Base-by-base conservation (phyloP, 2,329 filamentous ascomycete genomes). In the Penicillium capsulatum region DNA sequence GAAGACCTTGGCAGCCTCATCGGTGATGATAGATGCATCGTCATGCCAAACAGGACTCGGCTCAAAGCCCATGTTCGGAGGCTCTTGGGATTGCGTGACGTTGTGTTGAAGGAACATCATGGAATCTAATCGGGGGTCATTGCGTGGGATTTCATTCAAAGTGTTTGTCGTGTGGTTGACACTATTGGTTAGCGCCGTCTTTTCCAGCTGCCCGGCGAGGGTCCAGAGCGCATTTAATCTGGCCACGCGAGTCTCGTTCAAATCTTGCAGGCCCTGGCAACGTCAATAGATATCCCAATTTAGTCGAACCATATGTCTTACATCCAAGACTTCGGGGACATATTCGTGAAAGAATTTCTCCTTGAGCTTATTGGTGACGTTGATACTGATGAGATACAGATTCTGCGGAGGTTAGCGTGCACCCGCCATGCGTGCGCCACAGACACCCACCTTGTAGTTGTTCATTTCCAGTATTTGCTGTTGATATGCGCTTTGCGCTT, bases 71-170 rank as follows among this genome's bases (percentile, higher is more conserved):
- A 92, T 86, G 66, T 96, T 84, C 1, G 77, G 58, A 1, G 92
- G 92, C 58, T 97, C 91, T 57, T 88, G 81, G 75, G 86, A 94
- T 36, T 77, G 70, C 16, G 79, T 78, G 53, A 86, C 81, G 59
- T 98, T 98, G 70, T 98, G 92, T 46, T 85, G 83, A 41, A 94
- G 82, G 65, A 96, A 98, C 92, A 98, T 98, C 76, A 95, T 87
- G 14, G 89, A 94, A 66, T 98, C 94, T 28, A 98, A 76, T 31
- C 84, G 77, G 7, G 92, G 92, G 46, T 85, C 77, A 61, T 98
- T 98, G 42, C 91, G 80, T 9, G 84, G 79, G 34, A 98, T 92
- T 60, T 97, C 91, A 41, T 79, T 75, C 4, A 81, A 73, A 8
- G 96, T 76, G 51, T 84, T 81, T 19, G 84, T 75, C 51, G 94